Conservation (phyloP, 208 protist genomes). For the Trypanosoma avium region DNA sequence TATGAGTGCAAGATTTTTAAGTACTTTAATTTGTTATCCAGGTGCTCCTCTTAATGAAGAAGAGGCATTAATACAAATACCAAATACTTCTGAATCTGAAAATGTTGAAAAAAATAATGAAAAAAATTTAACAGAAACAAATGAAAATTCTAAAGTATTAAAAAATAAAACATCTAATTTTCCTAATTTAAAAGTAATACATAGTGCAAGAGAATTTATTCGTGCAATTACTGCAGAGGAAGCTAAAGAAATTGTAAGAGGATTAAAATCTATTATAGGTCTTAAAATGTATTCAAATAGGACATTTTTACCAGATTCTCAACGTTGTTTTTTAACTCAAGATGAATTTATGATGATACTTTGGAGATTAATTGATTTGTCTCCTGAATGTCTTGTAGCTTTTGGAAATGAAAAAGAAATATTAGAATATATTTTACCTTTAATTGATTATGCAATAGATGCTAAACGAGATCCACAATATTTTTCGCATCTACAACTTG, state of each 20-base stretch:
- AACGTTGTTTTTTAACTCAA: constrained; percentile 48
- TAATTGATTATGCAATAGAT: constrained; percentile 76
- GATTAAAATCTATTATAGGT: constrained; percentile 49
- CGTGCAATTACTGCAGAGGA: constrained; percentile 71
- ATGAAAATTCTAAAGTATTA: neutral
- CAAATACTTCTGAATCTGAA: neutral
- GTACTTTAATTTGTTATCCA: constrained; percentile 58
- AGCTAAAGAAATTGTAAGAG: constrained; percentile 50
- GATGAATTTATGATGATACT: constrained; percentile 85
- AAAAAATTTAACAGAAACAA: neutral
- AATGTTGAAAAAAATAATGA: neutral
- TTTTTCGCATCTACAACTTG: constrained; percentile 68
- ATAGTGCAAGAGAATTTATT: constrained; percentile 67
- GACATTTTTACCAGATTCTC: constrained; percentile 76
- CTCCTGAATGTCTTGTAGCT: constrained; percentile 45
- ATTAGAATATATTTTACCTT: constrained; percentile 68
- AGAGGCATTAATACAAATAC: neutral
- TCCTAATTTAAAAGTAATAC: constrained; percentile 31
- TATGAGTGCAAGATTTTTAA: constrained; percentile 50
- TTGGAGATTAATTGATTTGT: constrained; percentile 82
- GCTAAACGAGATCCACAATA: constrained; percentile 40
- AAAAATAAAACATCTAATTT: neutral
- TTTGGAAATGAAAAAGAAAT: constrained; percentile 41
- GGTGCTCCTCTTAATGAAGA: constrained; percentile 20
- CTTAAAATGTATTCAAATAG: constrained; percentile 59